Evolutionary conservation across 768 basidiomycete genomes (phyloP), one percentile per base, ranked within the genome.

Genomic region (Amanita jacksonii): DNA sequence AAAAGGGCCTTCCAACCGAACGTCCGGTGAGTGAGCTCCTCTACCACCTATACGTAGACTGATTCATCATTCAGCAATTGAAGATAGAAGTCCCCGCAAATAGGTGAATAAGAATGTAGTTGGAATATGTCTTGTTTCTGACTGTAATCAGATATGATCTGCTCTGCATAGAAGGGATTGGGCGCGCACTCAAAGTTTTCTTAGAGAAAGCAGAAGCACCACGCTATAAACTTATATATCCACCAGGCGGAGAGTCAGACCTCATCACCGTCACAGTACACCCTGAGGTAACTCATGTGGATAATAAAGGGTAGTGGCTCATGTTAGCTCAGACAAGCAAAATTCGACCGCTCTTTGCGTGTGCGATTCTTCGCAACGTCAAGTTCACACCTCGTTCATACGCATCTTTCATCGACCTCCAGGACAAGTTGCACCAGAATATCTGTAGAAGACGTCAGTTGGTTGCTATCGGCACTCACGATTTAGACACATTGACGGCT

Each of bases 81-180:
- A 99, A 98, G 74, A 96, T 99, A 54, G 96, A 99, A 63, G 76
- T 97, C 34, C 93, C 96, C 35, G 96, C 96, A n/a, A 99, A 99
- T 62, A 81, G 92, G 91, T 78, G 45, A 46, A 54, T 12, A 33
- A 35, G 27, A 31, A 13, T 43, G 20, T 5, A n/a, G n/a, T n/a
- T n/a, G n/a, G n/a, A n/a, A n/a, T n/a, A n/a, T n/a, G n/a, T n/a
- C n/a, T n/a, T n/a, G 8, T 24, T 18, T 43, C 25, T 46, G 31
- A 42, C 52, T 38, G 24, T 41, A 20, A 43, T 47, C 57, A 91
- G 94, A 80, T 98, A 98, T 57, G 96, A 99, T 66, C 74, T 99
- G 15, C 76, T 99, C 42, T 99, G 96, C 58, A 82, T 96, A 57
- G 96, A 99, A 66, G 96, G 96, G 46, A 86, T 99, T 55, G 76